phyloP scores from a whole-genome alignment of 2,329 filamentous ascomycete species.

The Fusarium nisikadoi region DNA sequence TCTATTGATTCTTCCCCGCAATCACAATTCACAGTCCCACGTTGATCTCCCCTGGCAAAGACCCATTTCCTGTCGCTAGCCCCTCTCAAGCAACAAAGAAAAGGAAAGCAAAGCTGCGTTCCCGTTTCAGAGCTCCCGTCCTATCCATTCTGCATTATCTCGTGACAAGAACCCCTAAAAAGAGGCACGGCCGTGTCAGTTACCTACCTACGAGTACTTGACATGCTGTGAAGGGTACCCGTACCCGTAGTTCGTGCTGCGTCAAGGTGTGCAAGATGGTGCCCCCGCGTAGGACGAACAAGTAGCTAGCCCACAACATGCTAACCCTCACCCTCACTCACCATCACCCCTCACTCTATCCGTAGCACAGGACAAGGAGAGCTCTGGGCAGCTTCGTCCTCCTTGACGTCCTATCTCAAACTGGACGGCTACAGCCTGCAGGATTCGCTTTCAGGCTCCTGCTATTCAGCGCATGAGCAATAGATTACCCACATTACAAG shows the following conservation, averaged over 20 bases:
- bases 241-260: not conserved
- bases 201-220: not conserved
- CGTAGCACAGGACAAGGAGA: not conserved
- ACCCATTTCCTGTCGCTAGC: conserved; percentile 6
- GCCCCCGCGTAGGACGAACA: conserved; percentile 22
- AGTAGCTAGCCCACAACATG: conserved; percentile 1
- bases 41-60: conserved; percentile 12
- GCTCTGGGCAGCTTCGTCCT: conserved; percentile 10
- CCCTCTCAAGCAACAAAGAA: conserved; percentile 8
- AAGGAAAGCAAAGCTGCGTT: conserved; percentile 10
- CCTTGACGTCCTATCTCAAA: not conserved
- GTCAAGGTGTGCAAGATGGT: not conserved
- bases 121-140: not conserved
- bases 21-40: not conserved
- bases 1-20: conserved; percentile 18
- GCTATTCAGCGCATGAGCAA: conserved; percentile 11
- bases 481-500: conserved; percentile 23
- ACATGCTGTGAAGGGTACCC: not conserved
- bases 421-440: conserved; percentile 11
- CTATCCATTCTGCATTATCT: conserved; percentile 22
- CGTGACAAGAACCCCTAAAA: not conserved
- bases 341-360: not conserved
- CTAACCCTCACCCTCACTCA: not conserved
- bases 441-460: not conserved
- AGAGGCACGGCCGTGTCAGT: not conserved